Base-by-base conservation (phyloP, 495 filamentous ascomycete genomes). In the Trichoderma erinaceum region DNA sequence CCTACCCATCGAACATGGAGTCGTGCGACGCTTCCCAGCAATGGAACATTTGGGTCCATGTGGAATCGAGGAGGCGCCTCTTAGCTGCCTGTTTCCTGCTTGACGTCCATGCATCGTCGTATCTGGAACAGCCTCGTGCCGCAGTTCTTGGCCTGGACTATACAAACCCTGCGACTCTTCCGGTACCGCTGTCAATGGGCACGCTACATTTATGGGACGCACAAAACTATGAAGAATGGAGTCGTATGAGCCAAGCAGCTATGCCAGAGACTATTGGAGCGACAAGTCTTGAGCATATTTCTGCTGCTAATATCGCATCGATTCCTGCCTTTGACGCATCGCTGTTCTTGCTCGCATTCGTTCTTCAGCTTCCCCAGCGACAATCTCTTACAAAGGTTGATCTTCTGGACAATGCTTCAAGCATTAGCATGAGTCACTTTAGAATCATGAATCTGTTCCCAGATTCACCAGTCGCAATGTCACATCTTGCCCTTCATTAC, bases 21-120 rank as follows among this genome's bases (percentile, higher is more conserved):
- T 12, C 56, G 27, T 61, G 11, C 72, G 56, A 61, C 16, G 25
- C 23, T 25, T 61, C 56, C 27, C 56, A 75, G 58, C 73, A 75
- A 56, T 86, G 84, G 84, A 74, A 70, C 4, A 71, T 72, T 72
- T 86, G 83, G 83, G 69, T 84, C 48, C 73, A 80, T 50, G 70
- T 71, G 29, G 84, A 86, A 70, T 75, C 79, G 27, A 75, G 73
- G 69, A 81, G 80, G n/a, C 79, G 84, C 44, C 78, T 85, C 64
- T 72, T 83, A 21, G 76, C 78, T 58, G 78, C 76, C 12, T 86
- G 81, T 73, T 81, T 84, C 74, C 71, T 82, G 70, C 74, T 80
- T 67, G 83, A 86, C 73, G 75, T 81, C 21, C 84, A 84, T 67
- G 74, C 82, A 66, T 76, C 81, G 63, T 74, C 79, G 67, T 83